A percentile compares a stretch with the other conserved stretches of the same genome.
phyloP scores from a whole-genome alignment of 208 protist genomes.

The Angomonas ambiguus region DNA sequence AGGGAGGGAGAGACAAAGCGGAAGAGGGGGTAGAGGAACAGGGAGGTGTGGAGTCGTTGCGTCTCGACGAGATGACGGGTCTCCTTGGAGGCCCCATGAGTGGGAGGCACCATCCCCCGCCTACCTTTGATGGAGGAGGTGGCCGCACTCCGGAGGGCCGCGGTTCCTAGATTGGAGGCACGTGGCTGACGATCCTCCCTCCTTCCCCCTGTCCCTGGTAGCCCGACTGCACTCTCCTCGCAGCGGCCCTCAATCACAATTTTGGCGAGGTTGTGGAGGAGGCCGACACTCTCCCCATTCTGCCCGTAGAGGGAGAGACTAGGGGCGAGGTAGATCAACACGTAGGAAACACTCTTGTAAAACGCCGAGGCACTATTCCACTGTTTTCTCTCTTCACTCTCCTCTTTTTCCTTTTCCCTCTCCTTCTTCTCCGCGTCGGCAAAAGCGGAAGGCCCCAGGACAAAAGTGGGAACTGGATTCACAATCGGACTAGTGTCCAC shows the following conservation, averaged over 20 bases:
- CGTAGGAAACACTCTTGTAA: not conserved
- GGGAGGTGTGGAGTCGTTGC: not conserved
- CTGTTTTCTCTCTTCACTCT: not conserved
- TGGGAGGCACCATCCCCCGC: not conserved
- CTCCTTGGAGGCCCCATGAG: not conserved
- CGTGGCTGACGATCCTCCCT: not conserved
- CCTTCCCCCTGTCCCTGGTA: too few species aligned
- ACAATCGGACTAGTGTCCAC: not conserved
- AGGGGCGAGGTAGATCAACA: slow-evolving; percentile 1
- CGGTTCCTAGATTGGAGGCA: not conserved
- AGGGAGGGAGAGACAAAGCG: not conserved
- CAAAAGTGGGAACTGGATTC: not conserved
- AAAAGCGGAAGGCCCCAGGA: not conserved
- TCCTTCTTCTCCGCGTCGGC: not conserved
- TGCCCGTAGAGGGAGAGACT: not conserved
- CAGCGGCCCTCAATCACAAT: not conserved
- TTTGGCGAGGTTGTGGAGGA: not conserved
- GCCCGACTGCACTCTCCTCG: not conserved
- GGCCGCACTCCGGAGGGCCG: too few species aligned
- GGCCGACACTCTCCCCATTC: not conserved
- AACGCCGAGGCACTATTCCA: not conserved
- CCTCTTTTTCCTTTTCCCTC: not conserved
- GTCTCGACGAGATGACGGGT: not conserved
- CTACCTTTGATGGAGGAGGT: not conserved
- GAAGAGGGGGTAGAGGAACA: not conserved